Conservation (phyloP, 1,284 basidiomycete genomes). For the Ganoderma sp. region DNA sequence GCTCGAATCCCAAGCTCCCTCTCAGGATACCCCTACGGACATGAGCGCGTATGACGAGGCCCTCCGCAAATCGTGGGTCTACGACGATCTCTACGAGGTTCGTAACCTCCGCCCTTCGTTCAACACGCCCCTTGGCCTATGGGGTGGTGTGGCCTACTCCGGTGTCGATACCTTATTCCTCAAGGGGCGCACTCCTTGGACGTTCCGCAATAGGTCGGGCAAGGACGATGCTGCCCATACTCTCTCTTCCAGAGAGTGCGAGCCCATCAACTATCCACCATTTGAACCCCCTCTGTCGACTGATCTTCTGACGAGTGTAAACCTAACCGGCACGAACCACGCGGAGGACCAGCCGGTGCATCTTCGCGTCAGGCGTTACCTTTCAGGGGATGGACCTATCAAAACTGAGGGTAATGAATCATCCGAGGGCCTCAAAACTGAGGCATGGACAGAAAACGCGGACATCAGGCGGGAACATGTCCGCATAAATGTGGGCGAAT, state of each 20-base stretch:
- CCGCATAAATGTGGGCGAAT: slow-evolving; percentile 78
- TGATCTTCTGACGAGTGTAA: slow-evolving; percentile 90
- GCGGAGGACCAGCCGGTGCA: slow-evolving; percentile 96
- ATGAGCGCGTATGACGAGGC: slow-evolving; percentile 80
- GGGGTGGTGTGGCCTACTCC: slow-evolving; percentile 90
- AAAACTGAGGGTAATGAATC: slow-evolving; percentile 52
- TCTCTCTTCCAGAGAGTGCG: slow-evolving; percentile 67
- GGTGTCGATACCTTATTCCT: slow-evolving; percentile 89
- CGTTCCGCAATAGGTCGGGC: slow-evolving; percentile 72
- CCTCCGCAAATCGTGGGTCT: slow-evolving; percentile 86
- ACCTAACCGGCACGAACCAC: slow-evolving; percentile 95
- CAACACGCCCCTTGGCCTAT: slow-evolving; percentile 83
- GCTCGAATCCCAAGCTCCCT: slow-evolving; percentile 45
- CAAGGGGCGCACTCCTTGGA: slow-evolving; percentile 92
- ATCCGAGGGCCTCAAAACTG: slow-evolving; percentile 47
- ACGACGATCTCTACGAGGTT: slow-evolving; percentile 88
- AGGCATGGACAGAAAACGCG: slow-evolving; percentile 48
- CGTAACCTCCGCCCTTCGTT: slow-evolving; percentile 94
- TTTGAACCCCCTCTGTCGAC: slow-evolving; percentile 94
- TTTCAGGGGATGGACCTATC: slow-evolving; percentile 49
- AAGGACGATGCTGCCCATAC: slow-evolving; percentile 79
- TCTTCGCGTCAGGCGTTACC: slow-evolving; percentile 66
- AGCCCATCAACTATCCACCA: slow-evolving; percentile 89
- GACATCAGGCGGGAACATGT: slow-evolving; percentile 68
- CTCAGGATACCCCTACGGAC: slow-evolving; percentile 54